Percentiles rank a stretch among this genome's conserved stretches.
Conservation (phyloP, 164 flowering plant genomes). For the Piper betle region DNA sequence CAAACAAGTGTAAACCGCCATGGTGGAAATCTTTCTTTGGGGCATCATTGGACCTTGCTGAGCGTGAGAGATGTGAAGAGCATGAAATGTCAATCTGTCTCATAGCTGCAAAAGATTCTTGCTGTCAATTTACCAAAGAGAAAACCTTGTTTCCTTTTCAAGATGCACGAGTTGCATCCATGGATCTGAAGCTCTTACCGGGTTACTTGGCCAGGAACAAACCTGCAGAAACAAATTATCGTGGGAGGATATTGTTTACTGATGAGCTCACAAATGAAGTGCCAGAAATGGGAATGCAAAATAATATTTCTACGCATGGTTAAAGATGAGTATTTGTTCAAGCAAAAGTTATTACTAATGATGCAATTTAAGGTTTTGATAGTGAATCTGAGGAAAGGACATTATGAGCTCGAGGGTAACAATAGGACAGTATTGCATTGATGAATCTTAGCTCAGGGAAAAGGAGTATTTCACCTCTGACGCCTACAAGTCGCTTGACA, state of each 20-base stretch:
- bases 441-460: too few relatives aligned
- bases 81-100: slow-evolving; percentile 22
- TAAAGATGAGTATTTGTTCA: too few relatives aligned
- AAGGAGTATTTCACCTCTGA: too few relatives aligned
- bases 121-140: slow-evolving; percentile 19
- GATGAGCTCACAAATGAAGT: background rate
- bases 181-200: slow-evolving; percentile 1
- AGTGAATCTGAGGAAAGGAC: too few relatives aligned
- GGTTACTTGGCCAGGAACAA: background rate
- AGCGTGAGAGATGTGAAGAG: slow-evolving; percentile 24
- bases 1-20: slow-evolving; percentile 22
- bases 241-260: slow-evolving; percentile 12
- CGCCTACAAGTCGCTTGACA: too few relatives aligned
- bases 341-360: too few relatives aligned
- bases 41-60: slow-evolving; percentile 9
- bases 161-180: slow-evolving; percentile 17
- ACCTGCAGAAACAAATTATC: slow-evolving; percentile 14
- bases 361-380: too few relatives aligned
- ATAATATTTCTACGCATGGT: background rate
- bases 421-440: too few relatives aligned
- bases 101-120: slow-evolving; percentile 16
- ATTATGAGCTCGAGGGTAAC: too few relatives aligned
- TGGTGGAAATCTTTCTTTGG: slow-evolving; percentile 24
- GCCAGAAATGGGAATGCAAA: background rate
- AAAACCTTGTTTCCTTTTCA: slow-evolving; percentile 17